Percentiles rank a stretch among this genome's conserved stretches.
Evolutionary conservation across 305 asterid genomes (phyloP).

Genomic region (Solanum hybrid): DNA sequence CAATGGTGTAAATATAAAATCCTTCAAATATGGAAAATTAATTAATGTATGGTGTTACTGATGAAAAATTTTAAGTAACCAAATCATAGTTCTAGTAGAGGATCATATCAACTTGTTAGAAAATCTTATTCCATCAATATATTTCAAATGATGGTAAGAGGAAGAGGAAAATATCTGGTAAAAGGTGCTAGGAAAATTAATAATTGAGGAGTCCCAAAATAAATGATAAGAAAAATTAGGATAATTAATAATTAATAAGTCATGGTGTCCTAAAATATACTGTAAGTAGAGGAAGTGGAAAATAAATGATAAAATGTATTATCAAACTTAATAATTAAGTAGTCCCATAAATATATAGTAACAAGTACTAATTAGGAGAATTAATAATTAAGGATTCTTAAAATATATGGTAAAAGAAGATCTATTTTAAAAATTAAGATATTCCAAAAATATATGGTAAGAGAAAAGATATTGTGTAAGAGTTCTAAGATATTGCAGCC

Average conservation of each 20-base stretch:
- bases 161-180: not conserved
- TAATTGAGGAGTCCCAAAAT: not conserved
- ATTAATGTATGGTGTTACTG: conserved; percentile 22
- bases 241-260: too few species aligned
- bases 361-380: too few species aligned
- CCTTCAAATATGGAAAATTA: conserved; percentile 29
- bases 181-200: not conserved
- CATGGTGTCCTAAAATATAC: too few species aligned
- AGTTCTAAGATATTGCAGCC: not conserved
- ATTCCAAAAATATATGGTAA: not conserved
- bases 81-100: not conserved
- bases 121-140: not conserved
- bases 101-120: not conserved
- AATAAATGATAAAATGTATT: too few species aligned
- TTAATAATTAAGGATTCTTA: too few species aligned
- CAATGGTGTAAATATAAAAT: conserved; percentile 16
- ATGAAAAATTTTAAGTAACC: not conserved
- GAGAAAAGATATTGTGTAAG: too few species aligned
- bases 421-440: too few species aligned
- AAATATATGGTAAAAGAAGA: too few species aligned
- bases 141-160: not conserved
- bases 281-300: too few species aligned
- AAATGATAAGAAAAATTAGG: not conserved
- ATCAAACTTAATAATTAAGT: too few species aligned
- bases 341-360: too few species aligned